Evolutionary conservation across 1,284 basidiomycete species (phyloP).

Genomic region (Apiotrichum brassicae): DNA sequence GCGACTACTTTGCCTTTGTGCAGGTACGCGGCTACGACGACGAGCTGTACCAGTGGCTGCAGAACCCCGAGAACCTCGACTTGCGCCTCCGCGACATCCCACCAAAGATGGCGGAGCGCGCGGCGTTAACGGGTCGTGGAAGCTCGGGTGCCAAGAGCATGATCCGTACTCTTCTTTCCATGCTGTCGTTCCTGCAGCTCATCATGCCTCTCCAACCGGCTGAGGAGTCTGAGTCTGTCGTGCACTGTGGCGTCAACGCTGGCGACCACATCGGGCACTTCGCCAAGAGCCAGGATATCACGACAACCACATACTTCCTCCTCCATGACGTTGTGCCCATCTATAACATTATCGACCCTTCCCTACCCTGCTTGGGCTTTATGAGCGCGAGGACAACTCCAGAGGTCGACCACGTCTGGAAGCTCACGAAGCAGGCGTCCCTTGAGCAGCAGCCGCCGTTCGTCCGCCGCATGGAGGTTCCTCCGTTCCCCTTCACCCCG

Average conservation of each 20-base stretch:
- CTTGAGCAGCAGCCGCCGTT: conserved; percentile 4
- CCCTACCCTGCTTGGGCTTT: conserved; percentile 24
- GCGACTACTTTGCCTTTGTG: conserved; percentile 27
- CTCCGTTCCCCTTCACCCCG: conserved; percentile 16
- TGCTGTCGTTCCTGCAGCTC: conserved; percentile 27
- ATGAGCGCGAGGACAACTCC: conserved; percentile 16
- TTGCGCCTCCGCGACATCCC: conserved; percentile 15
- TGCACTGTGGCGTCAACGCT: conserved; percentile 4
- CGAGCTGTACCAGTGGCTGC: conserved; percentile 28
- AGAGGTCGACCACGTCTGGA: conserved; percentile 26
- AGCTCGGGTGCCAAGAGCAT: conserved; percentile 21
- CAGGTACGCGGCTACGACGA: conserved; percentile 24
- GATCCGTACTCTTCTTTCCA: conserved; percentile 21
- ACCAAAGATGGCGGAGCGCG: conserved; percentile 3
- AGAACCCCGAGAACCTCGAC: conserved; percentile 21
- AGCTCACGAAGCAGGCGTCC: conserved; percentile 16
- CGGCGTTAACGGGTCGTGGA: conserved; percentile 4
- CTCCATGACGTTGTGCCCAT: conserved; percentile 34
- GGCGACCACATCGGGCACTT: conserved; percentile 8
- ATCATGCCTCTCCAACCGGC: conserved; percentile 23
- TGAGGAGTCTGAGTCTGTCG: conserved; percentile 7
- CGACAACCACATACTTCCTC: conserved; percentile 27
- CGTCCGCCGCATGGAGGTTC: conserved; percentile 12
- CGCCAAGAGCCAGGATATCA: conserved; percentile 2
- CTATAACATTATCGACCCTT: conserved; percentile 28